Base-by-base conservation (phyloP, 768 basidiomycete genomes). In the Lactarius pseudohatsudake region DNA sequence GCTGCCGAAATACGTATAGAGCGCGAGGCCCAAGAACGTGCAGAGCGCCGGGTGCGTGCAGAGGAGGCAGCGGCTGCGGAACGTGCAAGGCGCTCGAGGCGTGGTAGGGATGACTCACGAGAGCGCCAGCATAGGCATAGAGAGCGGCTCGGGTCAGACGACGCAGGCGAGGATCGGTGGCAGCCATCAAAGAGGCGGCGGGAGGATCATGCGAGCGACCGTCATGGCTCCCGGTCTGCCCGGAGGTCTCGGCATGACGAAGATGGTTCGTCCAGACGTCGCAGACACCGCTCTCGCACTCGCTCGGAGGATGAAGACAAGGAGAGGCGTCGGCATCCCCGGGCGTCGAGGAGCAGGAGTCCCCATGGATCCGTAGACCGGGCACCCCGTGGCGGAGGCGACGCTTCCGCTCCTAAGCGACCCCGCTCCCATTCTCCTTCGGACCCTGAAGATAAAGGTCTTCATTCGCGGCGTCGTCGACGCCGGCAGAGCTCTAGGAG, bases 41-140 rank as follows among this genome's bases (percentile, higher is more conserved):
- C 72, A 56, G 88, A 90, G 70, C 77, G 89, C 41, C 78, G 82
- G 64, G 81, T 81, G 2, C 80, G 92, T 3, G 92, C 92, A 0
- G 84, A 90, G 73, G 92, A 94, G 75, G 92, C 92, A 34, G 83
- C 79, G 4, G 84, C 84, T 47, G 91, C 89, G 2, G 88, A 88
- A 75, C 81, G 83, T 66, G 75, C 83, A 69, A 75, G 83, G 64
- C 77, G 81, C 57, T 71, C 74, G 57, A 75, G 74, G 71, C 76
- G 76, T 57, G 75, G 75, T 38, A 85, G 82, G 70, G 72, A 73
- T 22, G 72, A 74, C 70, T 75, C 75, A 26, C 70, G 73, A 81
- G 85, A 86, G 64, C 77, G 81, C 54, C 82, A 73, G 78, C 84
- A 69, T 34, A 79, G 76, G 70, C 83, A 80, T 72, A 79, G 80